These are phyloP conservation scores for Rhodotorula sp. DNA, from an alignment of 1,284 basidiomycete genomes.

Conservation along the genomic window DNA sequence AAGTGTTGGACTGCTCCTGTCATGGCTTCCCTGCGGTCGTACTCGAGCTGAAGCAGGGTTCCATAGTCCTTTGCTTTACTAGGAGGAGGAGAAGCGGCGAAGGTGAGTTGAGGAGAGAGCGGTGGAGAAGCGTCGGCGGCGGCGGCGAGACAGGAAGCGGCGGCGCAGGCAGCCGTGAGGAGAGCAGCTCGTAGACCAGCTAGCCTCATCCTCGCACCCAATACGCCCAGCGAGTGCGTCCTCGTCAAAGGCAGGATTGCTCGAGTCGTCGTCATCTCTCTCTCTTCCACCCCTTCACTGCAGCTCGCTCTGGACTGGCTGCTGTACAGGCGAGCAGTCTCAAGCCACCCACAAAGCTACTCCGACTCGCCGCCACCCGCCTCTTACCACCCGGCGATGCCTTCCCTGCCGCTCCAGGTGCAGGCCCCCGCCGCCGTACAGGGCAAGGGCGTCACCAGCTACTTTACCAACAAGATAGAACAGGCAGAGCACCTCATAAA, in stretches of 20 bases:
- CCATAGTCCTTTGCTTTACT: neutral
- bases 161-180: neutral
- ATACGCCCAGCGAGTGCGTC: neutral
- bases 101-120: constrained; percentile 9
- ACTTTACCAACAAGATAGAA: constrained; percentile 96
- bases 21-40: neutral
- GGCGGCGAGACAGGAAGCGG: neutral
- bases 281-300: neutral
- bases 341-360: too few species aligned
- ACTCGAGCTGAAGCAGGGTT: neutral
- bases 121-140: too few species aligned
- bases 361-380: neutral
- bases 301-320: too few species aligned
- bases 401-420: constrained; percentile 16
- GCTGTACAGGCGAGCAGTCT: too few species aligned
- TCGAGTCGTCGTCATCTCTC: constrained; percentile 1
- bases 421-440: neutral
- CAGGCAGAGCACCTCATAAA: constrained; percentile 87
- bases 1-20: neutral
- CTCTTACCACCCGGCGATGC: constrained; percentile 8
- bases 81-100: neutral
- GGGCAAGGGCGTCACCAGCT: constrained; percentile 49
- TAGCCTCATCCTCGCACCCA: too few species aligned
- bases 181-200: too few species aligned
- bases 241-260: too few species aligned